Percentiles rank a stretch among this genome's conserved stretches.
phyloP scores from a whole-genome alignment of 257 asterid genomes.

The Ajuga chamaepitys region DNA sequence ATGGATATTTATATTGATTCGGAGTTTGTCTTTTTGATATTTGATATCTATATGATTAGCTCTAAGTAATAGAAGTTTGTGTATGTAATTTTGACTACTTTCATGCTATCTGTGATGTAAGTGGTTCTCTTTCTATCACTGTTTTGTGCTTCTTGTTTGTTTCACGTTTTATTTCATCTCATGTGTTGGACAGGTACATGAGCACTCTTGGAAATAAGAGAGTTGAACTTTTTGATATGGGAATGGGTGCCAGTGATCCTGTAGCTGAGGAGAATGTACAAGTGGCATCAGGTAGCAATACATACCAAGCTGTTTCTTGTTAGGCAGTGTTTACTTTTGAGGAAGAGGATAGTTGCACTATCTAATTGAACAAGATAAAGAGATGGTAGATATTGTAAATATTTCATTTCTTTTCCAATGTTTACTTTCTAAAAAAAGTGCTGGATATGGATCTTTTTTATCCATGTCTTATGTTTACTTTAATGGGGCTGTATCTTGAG shows the following conservation, averaged over 20 bases:
- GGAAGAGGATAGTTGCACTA: too few species aligned
- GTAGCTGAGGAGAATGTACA: constrained; percentile 79
- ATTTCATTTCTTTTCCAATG: too few species aligned
- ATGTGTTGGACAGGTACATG: constrained; percentile 58
- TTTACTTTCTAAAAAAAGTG: too few species aligned
- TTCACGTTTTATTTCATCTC: not conserved
- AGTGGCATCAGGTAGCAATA: constrained; percentile 75
- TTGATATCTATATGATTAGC: not conserved
- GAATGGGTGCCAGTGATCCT: constrained; percentile 76
- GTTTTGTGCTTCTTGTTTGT: not conserved
- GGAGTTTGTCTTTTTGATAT: not conserved
- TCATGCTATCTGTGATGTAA: not conserved
- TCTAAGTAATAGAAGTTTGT: not conserved
- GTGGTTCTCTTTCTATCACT: not conserved
- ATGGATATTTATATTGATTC: not conserved
- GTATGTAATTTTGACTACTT: not conserved
- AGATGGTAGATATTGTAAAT: too few species aligned
- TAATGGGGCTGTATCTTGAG: too few species aligned
- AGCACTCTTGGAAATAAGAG: constrained; percentile 92
- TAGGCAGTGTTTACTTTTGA: too few species aligned
- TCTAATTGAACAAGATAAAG: too few species aligned
- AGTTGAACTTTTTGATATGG: constrained; percentile 93
- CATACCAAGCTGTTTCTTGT: not conserved
- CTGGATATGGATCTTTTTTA: too few species aligned
- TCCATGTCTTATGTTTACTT: too few species aligned